phyloP scores from a whole-genome alignment of 352 stramenopile species.

The Pythium vanterpoolii region DNA sequence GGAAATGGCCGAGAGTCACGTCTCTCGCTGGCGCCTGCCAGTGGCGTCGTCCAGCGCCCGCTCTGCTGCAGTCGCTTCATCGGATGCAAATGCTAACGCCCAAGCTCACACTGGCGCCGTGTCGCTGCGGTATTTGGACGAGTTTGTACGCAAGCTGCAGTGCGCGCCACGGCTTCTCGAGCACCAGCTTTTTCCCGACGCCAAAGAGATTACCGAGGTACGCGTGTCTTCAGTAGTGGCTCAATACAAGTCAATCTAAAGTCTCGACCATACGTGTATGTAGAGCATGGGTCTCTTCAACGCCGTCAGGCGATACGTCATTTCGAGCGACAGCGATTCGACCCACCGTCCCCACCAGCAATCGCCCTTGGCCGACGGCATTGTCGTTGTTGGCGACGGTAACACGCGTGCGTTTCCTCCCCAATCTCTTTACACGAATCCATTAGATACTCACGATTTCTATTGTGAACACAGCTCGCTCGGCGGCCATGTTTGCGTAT shows the following conservation, averaged over 20 bases:
- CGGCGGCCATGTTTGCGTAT: conserved; percentile 76
- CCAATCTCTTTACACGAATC: not conserved
- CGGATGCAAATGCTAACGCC: not conserved
- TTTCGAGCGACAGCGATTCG: conserved; percentile 26
- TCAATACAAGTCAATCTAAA: no score
- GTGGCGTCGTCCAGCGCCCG: not conserved
- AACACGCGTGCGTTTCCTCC: conserved; percentile 54
- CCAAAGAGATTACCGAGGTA: conserved; percentile 84
- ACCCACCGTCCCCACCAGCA: not conserved
- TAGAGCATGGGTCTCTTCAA: conserved; percentile 87
- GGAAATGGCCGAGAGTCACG: conserved; percentile 26
- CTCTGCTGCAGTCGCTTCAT: not conserved
- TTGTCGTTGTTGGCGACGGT: conserved; percentile 76
- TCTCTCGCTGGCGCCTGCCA: conserved; percentile 33
- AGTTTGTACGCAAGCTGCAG: conserved; percentile 80
- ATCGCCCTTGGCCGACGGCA: conserved; percentile 38
- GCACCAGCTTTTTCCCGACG: conserved; percentile 72
- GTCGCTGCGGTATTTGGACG: conserved; percentile 80
- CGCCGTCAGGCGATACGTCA: conserved; percentile 61
- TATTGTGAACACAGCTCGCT: conserved; percentile 45
- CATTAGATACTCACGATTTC: not conserved
- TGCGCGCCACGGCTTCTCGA: conserved; percentile 66
- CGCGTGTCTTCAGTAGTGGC: no score
- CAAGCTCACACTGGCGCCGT: conserved; percentile 19
- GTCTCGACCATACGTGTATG: no score